phyloP scores from a whole-genome alignment of 768 basidiomycete species.

The Saitozyma podzolica region DNA sequence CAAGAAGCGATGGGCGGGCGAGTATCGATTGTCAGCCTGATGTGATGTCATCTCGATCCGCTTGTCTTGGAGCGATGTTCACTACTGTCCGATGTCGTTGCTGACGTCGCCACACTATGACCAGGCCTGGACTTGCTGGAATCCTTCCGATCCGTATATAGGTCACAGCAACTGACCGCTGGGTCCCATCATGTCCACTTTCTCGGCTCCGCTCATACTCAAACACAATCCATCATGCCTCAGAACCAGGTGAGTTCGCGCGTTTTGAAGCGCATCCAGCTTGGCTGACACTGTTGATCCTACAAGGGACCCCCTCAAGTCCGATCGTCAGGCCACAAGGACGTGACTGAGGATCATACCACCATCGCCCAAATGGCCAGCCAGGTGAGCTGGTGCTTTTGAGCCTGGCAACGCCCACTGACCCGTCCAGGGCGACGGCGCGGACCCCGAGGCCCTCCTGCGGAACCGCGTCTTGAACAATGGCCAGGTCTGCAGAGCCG shows the following conservation, averaged over 20 bases:
- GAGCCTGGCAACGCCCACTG: background rate
- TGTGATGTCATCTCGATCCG: too few species aligned
- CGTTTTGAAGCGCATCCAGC: background rate
- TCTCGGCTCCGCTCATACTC: too few species aligned
- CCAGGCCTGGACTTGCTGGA: too few species aligned
- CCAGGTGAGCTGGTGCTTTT: background rate
- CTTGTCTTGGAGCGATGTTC: too few species aligned
- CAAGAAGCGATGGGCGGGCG: too few species aligned
- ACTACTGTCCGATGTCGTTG: too few species aligned
- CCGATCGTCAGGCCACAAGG: slow-evolving; percentile 10
- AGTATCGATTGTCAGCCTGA: too few species aligned
- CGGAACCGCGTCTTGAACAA: slow-evolving; percentile 20
- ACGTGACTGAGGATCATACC: slow-evolving; percentile 8
- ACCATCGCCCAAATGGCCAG: slow-evolving; percentile 4
- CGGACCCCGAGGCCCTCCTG: slow-evolving; percentile 22
- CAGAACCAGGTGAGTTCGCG: slow-evolving; percentile 8
- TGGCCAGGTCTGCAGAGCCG: slow-evolving; percentile 19
- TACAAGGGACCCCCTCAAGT: slow-evolving; percentile 4
- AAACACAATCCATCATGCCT: slow-evolving; percentile 1
- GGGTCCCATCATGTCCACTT: too few species aligned
- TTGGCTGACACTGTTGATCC: background rate
- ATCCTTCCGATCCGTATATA: too few species aligned
- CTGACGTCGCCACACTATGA: too few species aligned
- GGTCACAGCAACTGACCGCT: too few species aligned
- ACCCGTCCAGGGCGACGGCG: slow-evolving; percentile 17